These are phyloP conservation scores for Heritiera fomes DNA, from an alignment of 345 rosid genomes.

Conservation along the genomic window DNA sequence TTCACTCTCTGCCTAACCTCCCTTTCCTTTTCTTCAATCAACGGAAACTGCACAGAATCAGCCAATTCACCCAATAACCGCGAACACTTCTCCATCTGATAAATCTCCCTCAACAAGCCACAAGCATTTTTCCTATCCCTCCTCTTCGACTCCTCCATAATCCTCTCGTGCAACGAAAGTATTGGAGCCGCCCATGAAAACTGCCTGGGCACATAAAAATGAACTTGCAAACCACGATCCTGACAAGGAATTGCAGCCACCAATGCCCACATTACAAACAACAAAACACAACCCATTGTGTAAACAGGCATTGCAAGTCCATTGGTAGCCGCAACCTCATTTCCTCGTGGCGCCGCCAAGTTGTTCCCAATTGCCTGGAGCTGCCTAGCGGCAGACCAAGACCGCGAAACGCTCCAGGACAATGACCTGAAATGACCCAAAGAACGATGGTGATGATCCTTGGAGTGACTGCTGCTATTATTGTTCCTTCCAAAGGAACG, in stretches of 20 bases:
- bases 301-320: constrained; percentile 71
- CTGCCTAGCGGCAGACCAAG: constrained; percentile 97
- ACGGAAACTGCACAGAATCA: constrained; percentile 71
- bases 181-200: constrained; percentile 67
- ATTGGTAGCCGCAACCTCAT: constrained; percentile 52
- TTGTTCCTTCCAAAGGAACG: constrained; percentile 76
- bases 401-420: constrained; percentile 95
- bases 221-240: constrained; percentile 86
- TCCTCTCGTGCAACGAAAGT: constrained; percentile 63
- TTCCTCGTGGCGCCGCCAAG: constrained; percentile 54
- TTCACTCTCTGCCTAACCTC: constrained; percentile 64
- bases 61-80: constrained; percentile 62
- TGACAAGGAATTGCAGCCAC: constrained; percentile 98
- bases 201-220: constrained; percentile 69
- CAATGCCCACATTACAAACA: constrained; percentile 88
- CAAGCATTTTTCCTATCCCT: constrained; percentile 72
- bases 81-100: constrained; percentile 64
- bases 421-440: constrained; percentile 79
- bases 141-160: constrained; percentile 77
- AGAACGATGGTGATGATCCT: constrained; percentile 39
- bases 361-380: constrained; percentile 74
- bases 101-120: constrained; percentile 84
- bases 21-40: constrained; percentile 53
- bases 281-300: constrained; percentile 66
- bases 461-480: constrained; percentile 22